Evolutionary conservation across 139 green algal genomes (phyloP).

Genomic region (Auxenochlorella pyrenoidosa): DNA sequence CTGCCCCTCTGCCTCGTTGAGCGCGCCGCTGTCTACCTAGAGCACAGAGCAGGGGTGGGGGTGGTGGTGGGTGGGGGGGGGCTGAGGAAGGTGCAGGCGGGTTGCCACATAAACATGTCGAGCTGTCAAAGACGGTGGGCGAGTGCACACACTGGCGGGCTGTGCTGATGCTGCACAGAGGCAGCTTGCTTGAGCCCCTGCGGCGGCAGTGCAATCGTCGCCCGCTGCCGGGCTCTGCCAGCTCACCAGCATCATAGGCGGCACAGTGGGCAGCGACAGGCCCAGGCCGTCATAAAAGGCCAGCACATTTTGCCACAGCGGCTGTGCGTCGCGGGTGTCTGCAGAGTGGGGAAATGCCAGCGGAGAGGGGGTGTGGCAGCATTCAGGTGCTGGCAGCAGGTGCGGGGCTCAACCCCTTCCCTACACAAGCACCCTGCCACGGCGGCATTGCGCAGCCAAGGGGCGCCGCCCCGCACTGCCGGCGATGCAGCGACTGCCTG

Average conservation of each 20-base stretch:
- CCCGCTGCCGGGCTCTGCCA: no score
- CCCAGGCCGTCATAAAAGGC: constrained; percentile 62
- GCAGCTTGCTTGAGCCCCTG: no score
- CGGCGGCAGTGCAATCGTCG: no score
- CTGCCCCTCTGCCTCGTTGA: constrained; percentile 67
- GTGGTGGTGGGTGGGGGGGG: neutral
- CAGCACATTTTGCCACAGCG: constrained; percentile 81
- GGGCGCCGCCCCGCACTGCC: neutral
- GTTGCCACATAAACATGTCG: no score
- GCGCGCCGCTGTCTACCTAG: constrained; percentile 74
- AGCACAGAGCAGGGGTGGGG: neutral
- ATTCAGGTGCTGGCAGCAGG: neutral
- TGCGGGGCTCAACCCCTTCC: no score
- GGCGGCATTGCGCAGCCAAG: neutral
- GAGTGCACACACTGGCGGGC: no score
- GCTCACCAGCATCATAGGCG: constrained; percentile 78
- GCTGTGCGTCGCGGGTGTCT: constrained; percentile 82
- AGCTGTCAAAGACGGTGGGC: no score
- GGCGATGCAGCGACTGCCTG: no score
- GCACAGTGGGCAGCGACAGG: constrained; percentile 66
- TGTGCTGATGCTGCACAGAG: no score
- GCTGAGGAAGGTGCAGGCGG: neutral
- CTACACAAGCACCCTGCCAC: neutral
- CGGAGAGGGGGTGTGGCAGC: neutral
- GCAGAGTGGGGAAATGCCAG: constrained; percentile 41